These are phyloP conservation scores for Alectoria sarmentosa DNA, from an alignment of 495 filamentous ascomycete genomes.

Conservation along the genomic window DNA sequence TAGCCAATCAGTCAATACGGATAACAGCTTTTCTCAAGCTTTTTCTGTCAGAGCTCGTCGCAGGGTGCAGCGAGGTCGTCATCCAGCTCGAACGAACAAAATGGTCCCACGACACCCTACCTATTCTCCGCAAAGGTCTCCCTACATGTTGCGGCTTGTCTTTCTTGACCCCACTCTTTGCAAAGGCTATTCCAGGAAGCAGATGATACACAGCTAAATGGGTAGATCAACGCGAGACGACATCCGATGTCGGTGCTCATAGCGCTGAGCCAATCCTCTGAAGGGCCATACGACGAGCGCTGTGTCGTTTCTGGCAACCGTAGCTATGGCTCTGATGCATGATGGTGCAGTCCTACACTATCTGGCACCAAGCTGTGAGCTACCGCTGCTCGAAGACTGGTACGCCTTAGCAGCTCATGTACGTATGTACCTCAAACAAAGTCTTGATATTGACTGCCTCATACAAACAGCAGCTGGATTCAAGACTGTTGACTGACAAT, in stretches of 20 bases:
- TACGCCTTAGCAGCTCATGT: not conserved
- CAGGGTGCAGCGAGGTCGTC: conserved; percentile 1
- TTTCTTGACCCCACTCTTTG: not conserved
- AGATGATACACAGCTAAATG: not conserved
- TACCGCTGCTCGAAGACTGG: not conserved
- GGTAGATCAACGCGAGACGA: not conserved
- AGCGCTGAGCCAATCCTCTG: not conserved
- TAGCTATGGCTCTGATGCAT: not conserved
- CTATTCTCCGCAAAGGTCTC: not conserved
- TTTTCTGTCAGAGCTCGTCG: not conserved
- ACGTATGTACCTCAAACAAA: not conserved
- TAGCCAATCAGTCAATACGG: not conserved
- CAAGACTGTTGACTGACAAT: not conserved
- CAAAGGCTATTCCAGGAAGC: not conserved
- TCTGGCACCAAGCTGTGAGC: not conserved
- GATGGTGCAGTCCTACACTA: not conserved
- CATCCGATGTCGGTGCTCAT: not conserved
- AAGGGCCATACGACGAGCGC: not conserved
- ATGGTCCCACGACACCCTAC: not conserved
- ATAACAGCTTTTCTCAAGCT: not conserved
- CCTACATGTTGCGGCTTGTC: not conserved
- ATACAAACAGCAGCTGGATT: not conserved
- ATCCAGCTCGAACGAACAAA: not conserved
- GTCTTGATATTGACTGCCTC: not conserved
- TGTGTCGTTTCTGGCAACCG: not conserved